phyloP scores from a whole-genome alignment of 169 alveolate genomes.

The Haemoproteus tartakovskyi region DNA sequence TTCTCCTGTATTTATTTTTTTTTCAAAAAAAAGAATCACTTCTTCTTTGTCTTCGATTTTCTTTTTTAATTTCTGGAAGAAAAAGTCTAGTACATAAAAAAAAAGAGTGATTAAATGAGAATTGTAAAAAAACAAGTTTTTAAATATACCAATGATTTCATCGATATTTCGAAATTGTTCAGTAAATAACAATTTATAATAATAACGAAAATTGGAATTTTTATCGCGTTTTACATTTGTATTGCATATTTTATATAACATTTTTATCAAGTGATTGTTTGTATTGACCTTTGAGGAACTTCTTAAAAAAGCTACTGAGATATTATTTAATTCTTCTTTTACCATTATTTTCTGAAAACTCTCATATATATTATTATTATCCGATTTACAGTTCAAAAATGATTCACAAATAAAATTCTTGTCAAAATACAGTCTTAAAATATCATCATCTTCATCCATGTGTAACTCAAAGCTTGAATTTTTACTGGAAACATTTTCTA shows the following conservation, averaged over 20 bases:
- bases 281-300: neutral
- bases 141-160: constrained; percentile 34
- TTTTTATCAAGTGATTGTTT: constrained; percentile 44
- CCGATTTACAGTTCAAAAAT: constrained; percentile 7
- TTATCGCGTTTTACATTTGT: constrained; percentile 33
- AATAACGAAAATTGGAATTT: constrained; percentile 37
- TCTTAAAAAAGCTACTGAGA: constrained; percentile 17
- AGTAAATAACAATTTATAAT: constrained; percentile 25
- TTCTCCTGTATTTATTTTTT: neutral
- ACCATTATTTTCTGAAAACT: constrained; percentile 31
- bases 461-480: constrained; percentile 8
- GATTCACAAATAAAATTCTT: constrained; percentile 28
- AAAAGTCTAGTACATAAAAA: constrained; percentile 40
- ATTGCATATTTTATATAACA: constrained; percentile 31
- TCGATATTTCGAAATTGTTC: constrained; percentile 40
- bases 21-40: constrained; percentile 7
- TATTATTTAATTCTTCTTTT: constrained; percentile 21
- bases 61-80: constrained; percentile 29
- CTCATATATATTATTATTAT: constrained; percentile 37
- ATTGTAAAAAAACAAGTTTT: constrained; percentile 40
- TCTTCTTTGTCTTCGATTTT: constrained; percentile 15
- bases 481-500: too few species aligned
- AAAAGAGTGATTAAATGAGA: constrained; percentile 31
- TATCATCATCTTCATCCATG: constrained; percentile 11
- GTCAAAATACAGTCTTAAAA: constrained; percentile 30